Conservation (phyloP, 345 rosid species). For the Draba incana region DNA sequence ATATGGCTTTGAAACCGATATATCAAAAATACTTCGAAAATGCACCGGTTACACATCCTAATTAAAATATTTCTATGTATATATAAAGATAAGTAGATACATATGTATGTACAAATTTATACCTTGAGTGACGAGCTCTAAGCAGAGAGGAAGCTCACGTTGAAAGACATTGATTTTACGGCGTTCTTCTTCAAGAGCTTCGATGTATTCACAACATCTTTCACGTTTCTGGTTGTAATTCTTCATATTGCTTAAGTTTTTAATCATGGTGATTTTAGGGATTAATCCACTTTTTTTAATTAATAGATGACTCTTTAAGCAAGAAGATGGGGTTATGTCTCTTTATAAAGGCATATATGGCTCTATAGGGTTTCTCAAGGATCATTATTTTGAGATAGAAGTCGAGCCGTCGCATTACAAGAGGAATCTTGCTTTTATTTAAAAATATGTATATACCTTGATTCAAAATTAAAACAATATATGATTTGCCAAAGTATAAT, state of each 20-base stretch:
- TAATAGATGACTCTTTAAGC: neutral
- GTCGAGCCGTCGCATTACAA: slow-evolving; percentile 44
- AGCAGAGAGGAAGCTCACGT: slow-evolving; percentile 93
- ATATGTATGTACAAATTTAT: slow-evolving; percentile 6
- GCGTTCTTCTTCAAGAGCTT: slow-evolving; percentile 82
- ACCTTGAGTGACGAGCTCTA: slow-evolving; percentile 91
- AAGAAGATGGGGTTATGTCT: slow-evolving; percentile 31
- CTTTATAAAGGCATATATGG: slow-evolving; percentile 47
- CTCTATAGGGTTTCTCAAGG: slow-evolving; percentile 66
- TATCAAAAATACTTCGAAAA: no score
- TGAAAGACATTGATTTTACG: slow-evolving; percentile 88
- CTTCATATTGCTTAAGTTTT: slow-evolving; percentile 42
- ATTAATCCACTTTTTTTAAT: slow-evolving; percentile 8
- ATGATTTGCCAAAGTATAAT: slow-evolving; percentile 3
- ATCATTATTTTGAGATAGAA: slow-evolving; percentile 27
- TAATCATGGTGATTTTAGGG: slow-evolving; percentile 28
- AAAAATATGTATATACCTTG: slow-evolving; percentile 26
- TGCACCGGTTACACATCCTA: no score
- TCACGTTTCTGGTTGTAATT: slow-evolving; percentile 57
- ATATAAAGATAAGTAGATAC: neutral
- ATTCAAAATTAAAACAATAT: slow-evolving; percentile 10
- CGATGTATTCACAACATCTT: slow-evolving; percentile 59
- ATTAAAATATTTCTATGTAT: neutral
- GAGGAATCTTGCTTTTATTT: slow-evolving; percentile 51
- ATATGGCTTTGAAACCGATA: no score